Conservation (phyloP, 2,329 filamentous ascomycete genomes). For the Lachnellula hyalina region DNA sequence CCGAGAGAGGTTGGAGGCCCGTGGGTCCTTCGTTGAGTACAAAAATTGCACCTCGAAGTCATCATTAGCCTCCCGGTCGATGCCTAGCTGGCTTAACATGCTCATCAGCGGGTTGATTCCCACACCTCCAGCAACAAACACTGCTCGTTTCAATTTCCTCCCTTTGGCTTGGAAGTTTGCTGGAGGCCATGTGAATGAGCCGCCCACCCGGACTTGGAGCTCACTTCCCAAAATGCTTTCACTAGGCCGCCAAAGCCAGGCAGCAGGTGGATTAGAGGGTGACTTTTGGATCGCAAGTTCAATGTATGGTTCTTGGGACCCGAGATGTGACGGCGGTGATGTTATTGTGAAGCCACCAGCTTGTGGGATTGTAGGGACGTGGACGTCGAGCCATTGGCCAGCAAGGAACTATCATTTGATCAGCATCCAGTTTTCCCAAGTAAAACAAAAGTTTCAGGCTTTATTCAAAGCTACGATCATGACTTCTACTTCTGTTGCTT, state of each 20-base stretch:
- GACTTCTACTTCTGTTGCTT: background rate
- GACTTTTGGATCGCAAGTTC: constrained; percentile 76
- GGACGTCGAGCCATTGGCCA: constrained; percentile 85
- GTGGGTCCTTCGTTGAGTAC: constrained; percentile 29
- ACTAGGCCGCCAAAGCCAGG: constrained; percentile 64
- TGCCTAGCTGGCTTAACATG: constrained; percentile 20
- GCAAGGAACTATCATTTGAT: constrained; percentile 57
- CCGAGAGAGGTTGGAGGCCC: constrained; percentile 22
- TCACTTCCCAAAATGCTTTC: constrained; percentile 51
- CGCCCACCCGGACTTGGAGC: constrained; percentile 68
- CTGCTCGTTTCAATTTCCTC: constrained; percentile 47
- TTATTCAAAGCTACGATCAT: background rate
- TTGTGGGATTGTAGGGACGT: constrained; percentile 61
- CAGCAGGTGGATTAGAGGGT: constrained; percentile 64
- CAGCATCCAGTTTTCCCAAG: background rate
- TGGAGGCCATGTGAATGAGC: constrained; percentile 76
- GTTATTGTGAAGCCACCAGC: constrained; percentile 88
- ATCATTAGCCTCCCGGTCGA: background rate
- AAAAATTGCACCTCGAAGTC: constrained; percentile 19
- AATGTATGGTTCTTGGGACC: constrained; percentile 44
- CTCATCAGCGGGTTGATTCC: constrained; percentile 32
- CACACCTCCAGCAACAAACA: constrained; percentile 53
- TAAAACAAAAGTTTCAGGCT: background rate
- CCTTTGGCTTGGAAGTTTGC: constrained; percentile 26
- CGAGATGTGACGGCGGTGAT: constrained; percentile 55